Conservation (phyloP, 2,329 filamentous ascomycete genomes). For the Cladosporium sp. region DNA sequence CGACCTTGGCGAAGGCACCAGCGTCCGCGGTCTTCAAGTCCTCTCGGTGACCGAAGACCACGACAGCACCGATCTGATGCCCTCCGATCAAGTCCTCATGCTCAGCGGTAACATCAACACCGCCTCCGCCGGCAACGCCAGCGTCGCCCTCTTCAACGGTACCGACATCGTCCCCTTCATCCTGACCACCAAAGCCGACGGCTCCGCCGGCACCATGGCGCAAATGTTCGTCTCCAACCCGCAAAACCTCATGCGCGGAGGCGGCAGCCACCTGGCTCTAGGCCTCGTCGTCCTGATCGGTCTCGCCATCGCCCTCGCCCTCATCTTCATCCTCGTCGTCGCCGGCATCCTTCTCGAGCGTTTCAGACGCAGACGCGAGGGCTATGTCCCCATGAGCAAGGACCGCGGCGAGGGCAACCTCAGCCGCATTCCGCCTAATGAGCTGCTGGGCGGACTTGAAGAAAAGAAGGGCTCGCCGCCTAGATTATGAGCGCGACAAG, state of each 20-base stretch:
- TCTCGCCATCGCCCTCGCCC: constrained; percentile 70
- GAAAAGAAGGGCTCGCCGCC: constrained; percentile 20
- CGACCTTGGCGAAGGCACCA: constrained; percentile 61
- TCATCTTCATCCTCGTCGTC: constrained; percentile 74
- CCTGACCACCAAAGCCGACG: constrained; percentile 64
- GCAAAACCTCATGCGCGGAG: constrained; percentile 62
- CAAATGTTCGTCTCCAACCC: constrained; percentile 77
- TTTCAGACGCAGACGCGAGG: constrained; percentile 70
- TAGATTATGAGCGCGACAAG: not conserved
- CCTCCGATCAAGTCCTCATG: constrained; percentile 67
- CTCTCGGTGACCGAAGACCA: constrained; percentile 69
- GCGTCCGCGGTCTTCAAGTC: constrained; percentile 76
- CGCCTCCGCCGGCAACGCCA: constrained; percentile 72
- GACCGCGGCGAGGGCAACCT: constrained; percentile 45
- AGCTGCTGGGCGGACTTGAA: constrained; percentile 27
- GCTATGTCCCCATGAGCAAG: constrained; percentile 73
- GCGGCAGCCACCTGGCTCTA: constrained; percentile 56
- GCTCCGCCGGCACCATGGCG: constrained; percentile 68
- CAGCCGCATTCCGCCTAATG: constrained; percentile 46
- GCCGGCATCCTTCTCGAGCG: constrained; percentile 72
- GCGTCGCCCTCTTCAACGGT: constrained; percentile 85
- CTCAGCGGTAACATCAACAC: constrained; percentile 80
- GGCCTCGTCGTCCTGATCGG: constrained; percentile 78
- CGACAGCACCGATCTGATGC: constrained; percentile 58
- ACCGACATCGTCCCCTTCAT: constrained; percentile 73